Evolutionary conservation across 768 basidiomycete genomes (phyloP), one percentile per base, ranked within the genome.

Genomic region (Hericium coralloides): DNA sequence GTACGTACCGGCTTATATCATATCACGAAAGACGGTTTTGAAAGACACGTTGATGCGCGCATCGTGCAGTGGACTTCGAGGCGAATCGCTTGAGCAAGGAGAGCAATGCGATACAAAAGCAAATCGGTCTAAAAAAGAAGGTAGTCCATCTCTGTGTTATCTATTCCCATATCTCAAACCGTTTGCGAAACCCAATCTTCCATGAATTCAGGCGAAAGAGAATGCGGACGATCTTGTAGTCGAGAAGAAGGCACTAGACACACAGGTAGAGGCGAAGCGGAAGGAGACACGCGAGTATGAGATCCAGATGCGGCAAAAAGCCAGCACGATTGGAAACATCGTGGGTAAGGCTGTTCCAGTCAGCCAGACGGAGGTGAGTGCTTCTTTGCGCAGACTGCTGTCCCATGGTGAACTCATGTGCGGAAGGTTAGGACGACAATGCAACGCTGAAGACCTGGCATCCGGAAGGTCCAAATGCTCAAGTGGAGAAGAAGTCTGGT

Each of bases 41-140:
- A 31, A 8, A 9, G 31, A 31, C 8, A 31, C 6, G 26, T 26
- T 31, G 39, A 12, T 49, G 14, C n/a, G 36, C 39, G 20, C 23
- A 37, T 37, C 20, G 18, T 15, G n/a, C 65, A 98, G 95, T 88
- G 80, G 88, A 94, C 65, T 98, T 83, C 67, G 92, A 97, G 52
- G 76, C 83, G 20, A 91, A 89, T 64, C 78, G 76, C 17, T 71
- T 89, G 52, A 79, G 83, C 63, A 94, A 95, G 69, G 80, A 91
- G 63, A 82, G 91, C 41, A 98, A 99, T 65, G 82, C 81, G 14
- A 76, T 95, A 12, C 95, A 99, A 76, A 99, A 98, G 71, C 83
- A 98, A 71, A 98, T 99, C 66, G 85, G 84, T 12, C 78, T 81
- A 2, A 97, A 93, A 82, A 97, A 92, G 73, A 98, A 95, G 85